Evolutionary conservation across 2,329 filamentous ascomycete species (phyloP).

Genomic region (Trichoderma sp.): DNA sequence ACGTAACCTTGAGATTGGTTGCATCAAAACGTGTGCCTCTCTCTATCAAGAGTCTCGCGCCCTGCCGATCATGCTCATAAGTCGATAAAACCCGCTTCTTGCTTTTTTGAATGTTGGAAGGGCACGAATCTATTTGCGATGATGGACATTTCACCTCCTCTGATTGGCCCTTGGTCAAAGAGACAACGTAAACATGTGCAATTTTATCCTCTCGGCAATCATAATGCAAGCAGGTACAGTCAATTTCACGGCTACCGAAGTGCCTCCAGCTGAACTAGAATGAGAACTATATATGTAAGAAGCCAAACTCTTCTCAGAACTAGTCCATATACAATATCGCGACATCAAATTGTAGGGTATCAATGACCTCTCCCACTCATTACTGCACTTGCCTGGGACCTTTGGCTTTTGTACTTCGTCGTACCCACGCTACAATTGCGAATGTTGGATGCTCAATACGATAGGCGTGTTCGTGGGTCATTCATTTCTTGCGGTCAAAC

Average conservation of each 20-base stretch:
- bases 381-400: neutral
- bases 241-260: too few species aligned
- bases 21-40: constrained; percentile 21
- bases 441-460: neutral
- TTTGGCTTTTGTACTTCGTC: neutral
- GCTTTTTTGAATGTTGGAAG: neutral
- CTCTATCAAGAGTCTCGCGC: constrained; percentile 65
- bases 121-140: neutral
- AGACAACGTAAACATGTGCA: neutral
- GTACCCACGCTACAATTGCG: fast-evolving
- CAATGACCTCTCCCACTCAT: neutral
- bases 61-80: constrained; percentile 54
- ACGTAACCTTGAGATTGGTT: constrained; percentile 58
- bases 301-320: neutral
- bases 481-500: neutral
- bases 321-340: neutral
- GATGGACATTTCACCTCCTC: neutral
- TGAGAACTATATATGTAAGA: neutral
- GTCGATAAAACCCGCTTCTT: constrained; percentile 24
- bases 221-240: neutral
- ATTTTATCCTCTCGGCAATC: neutral
- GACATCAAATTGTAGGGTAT: neutral
- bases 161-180: neutral
- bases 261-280: too few species aligned
- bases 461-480: neutral